A percentile compares a stretch with the other conserved stretches of the same genome.
These are phyloP conservation scores for Eucalyptus pauciflora DNA, from an alignment of 345 rosid genomes.

Conservation along the genomic window DNA sequence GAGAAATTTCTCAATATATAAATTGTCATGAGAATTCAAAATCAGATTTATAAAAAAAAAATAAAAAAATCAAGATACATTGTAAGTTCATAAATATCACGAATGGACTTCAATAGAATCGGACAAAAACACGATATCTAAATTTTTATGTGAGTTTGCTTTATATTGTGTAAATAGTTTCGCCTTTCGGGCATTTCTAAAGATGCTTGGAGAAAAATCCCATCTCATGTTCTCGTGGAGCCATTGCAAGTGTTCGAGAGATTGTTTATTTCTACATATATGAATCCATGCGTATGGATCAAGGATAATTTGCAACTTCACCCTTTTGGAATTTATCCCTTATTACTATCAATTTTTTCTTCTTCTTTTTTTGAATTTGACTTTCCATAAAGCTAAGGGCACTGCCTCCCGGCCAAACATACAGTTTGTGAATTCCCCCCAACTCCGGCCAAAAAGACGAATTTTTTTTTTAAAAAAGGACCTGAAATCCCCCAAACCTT, in stretches of 20 bases:
- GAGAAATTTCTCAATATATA: background rate
- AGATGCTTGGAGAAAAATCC: background rate
- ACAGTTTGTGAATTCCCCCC: background rate
- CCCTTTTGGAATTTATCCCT: background rate
- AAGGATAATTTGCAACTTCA: background rate
- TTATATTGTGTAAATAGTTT: background rate
- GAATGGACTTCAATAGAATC: background rate
- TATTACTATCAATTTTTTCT: fast-evolving
- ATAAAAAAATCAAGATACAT: background rate
- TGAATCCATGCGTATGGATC: background rate
- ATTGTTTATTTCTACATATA: background rate
- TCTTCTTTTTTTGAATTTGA: background rate
- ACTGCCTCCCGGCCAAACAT: background rate
- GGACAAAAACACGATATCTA: background rate
- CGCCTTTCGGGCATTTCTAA: background rate
- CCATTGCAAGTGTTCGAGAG: background rate
- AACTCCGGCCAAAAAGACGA: background rate
- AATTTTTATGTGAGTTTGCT: background rate
- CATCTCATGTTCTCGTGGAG: background rate
- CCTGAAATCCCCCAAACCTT: background rate
- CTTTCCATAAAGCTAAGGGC: background rate
- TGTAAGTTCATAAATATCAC: background rate
- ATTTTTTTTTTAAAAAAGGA: too few relatives aligned
- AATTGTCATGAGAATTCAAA: background rate
- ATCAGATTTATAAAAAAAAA: background rate